Conservation (phyloP, 1,284 basidiomycete species). For the Ustilago sp. region DNA sequence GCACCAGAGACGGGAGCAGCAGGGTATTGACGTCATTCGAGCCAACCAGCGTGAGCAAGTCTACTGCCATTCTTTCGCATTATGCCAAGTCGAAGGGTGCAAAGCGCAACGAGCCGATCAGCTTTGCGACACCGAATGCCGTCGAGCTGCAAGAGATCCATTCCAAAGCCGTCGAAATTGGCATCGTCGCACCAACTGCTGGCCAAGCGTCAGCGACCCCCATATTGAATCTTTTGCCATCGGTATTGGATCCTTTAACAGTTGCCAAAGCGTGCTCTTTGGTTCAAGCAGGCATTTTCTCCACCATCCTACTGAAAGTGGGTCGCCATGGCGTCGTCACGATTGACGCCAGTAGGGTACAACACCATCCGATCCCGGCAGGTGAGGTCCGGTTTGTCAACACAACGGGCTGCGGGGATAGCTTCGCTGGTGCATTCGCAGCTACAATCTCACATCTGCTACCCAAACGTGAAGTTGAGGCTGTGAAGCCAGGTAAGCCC, state of each 20-base stretch:
- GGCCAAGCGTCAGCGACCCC: neutral
- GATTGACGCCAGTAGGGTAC: conserved; percentile 12
- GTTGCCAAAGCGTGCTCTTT: conserved; percentile 16
- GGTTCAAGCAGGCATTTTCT: conserved; percentile 20
- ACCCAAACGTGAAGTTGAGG: neutral
- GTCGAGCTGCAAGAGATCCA: conserved; percentile 46
- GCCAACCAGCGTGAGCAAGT: conserved; percentile 46
- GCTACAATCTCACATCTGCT: conserved; percentile 37
- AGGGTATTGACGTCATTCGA: conserved; percentile 37
- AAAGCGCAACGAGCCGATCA: conserved; percentile 13
- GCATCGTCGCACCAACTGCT: conserved; percentile 4
- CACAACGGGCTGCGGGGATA: conserved; percentile 68
- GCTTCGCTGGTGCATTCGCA: conserved; percentile 62
- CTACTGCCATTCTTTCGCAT: conserved; percentile 21
- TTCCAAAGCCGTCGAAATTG: conserved; percentile 10
- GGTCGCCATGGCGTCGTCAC: conserved; percentile 45
- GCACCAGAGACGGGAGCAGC: neutral
- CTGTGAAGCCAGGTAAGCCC: neutral
- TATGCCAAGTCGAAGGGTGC: conserved; percentile 12
- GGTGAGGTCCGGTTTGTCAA: conserved; percentile 37
- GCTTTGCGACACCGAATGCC: conserved; percentile 47
- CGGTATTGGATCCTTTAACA: neutral
- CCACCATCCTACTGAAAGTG: conserved; percentile 48
- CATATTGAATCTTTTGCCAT: neutral
- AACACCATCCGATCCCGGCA: conserved; percentile 44